Conservation (phyloP, 805 yeast genomes). For the Jamesozyma spencerorum region DNA sequence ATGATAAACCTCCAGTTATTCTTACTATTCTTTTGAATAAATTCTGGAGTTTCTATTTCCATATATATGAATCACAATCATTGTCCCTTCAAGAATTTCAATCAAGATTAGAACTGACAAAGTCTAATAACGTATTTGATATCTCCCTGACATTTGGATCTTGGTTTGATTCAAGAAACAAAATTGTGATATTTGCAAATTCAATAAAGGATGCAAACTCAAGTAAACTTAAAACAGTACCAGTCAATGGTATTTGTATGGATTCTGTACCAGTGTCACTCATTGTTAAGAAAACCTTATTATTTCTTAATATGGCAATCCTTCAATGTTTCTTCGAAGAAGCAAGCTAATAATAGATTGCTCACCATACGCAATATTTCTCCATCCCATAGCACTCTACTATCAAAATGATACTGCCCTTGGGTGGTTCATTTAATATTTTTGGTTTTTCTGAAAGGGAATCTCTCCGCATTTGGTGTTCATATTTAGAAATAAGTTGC, state of each 20-base stretch:
- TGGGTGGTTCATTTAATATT: no score
- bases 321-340: conserved; percentile 2
- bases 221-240: background rate
- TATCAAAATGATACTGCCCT: no score
- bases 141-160: background rate
- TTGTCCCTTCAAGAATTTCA: conserved; percentile 1
- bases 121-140: background rate
- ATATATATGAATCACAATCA: background rate
- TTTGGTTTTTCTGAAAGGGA: no score
- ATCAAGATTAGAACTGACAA: background rate
- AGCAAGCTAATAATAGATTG: background rate
- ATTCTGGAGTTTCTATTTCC: conserved; percentile 1
- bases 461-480: no score
- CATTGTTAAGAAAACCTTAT: background rate
- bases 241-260: background rate
- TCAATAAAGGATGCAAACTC: background rate
- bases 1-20: background rate
- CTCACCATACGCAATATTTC: no score
- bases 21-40: background rate
- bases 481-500: no score
- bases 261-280: background rate
- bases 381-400: no score
- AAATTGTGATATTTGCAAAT: conserved; percentile 3
- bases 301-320: conserved; percentile 2
- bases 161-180: conserved; percentile 3